phyloP scores from a whole-genome alignment of 2,329 filamentous ascomycete species.

The Pestalotiopsis sp. region DNA sequence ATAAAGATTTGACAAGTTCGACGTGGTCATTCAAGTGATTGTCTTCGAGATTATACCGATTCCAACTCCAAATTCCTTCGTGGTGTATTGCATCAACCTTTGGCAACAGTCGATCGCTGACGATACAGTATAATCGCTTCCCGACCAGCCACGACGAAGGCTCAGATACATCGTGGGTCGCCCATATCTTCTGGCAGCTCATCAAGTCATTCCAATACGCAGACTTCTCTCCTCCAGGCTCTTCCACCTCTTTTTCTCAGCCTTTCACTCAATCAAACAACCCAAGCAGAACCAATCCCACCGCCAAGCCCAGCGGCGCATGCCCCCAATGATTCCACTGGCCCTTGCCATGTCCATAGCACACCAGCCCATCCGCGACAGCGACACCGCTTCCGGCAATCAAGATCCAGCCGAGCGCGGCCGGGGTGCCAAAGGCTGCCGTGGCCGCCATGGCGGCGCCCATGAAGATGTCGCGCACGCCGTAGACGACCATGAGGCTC shows the following conservation, averaged over 20 bases:
- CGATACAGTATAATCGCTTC: no score
- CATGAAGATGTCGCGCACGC: slow-evolving; percentile 53
- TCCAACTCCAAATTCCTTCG: no score
- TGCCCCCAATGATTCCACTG: slow-evolving; percentile 55
- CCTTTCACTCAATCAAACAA: background rate
- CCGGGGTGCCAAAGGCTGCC: slow-evolving; percentile 39
- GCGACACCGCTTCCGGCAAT: slow-evolving; percentile 44
- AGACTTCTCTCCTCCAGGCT: no score
- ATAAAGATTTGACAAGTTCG: no score
- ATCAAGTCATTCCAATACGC: no score
- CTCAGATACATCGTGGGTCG: no score
- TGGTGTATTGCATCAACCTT: no score
- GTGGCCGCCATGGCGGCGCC: slow-evolving; percentile 40
- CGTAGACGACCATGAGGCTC: slow-evolving; percentile 48
- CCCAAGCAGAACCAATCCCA: slow-evolving; percentile 28
- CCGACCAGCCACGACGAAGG: no score
- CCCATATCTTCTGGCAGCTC: no score
- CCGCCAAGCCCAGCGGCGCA: slow-evolving; percentile 39
- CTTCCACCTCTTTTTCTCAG: background rate
- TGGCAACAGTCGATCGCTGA: no score
- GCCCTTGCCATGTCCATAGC: slow-evolving; percentile 39
- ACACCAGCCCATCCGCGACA: slow-evolving; percentile 47
- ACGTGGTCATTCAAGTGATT: no score
- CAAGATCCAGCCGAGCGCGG: slow-evolving; percentile 44
- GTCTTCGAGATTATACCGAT: no score